Conservation (phyloP, 129 eudicot species). For the Cynara cardunculus region DNA sequence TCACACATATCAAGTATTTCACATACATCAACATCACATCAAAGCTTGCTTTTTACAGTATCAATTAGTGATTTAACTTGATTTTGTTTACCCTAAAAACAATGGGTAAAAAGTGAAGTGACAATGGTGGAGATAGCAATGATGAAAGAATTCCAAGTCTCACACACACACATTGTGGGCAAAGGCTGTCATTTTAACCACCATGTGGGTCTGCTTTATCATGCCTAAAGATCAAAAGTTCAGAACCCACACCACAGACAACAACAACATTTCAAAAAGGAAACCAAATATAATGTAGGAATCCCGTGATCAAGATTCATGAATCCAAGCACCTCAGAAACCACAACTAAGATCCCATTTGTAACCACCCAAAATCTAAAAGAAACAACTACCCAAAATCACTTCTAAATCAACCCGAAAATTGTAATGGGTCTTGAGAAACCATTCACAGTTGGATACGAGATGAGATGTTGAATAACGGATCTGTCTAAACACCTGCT, state of each 20-base stretch:
- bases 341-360: not conserved
- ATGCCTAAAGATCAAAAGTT: conserved; percentile 14
- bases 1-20: no score
- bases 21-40: no score
- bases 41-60: no score
- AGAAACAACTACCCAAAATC: not conserved
- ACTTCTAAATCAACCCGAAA: not conserved
- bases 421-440: not conserved
- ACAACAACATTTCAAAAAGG: not conserved
- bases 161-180: conserved; percentile 18
- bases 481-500: no score
- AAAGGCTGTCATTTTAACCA: conserved; percentile 24
- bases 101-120: not conserved
- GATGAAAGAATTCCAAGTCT: not conserved
- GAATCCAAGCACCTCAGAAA: not conserved
- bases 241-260: conserved; percentile 16
- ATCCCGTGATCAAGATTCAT: conserved; percentile 1
- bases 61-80: no score
- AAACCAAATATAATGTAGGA: not conserved
- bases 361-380: not conserved
- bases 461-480: no score
- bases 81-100: no score
- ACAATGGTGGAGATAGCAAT: not conserved
- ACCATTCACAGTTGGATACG: not conserved
- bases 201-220: conserved; percentile 7